phyloP scores from a whole-genome alignment of 306 rosid species.

The Vigna nakashimae region DNA sequence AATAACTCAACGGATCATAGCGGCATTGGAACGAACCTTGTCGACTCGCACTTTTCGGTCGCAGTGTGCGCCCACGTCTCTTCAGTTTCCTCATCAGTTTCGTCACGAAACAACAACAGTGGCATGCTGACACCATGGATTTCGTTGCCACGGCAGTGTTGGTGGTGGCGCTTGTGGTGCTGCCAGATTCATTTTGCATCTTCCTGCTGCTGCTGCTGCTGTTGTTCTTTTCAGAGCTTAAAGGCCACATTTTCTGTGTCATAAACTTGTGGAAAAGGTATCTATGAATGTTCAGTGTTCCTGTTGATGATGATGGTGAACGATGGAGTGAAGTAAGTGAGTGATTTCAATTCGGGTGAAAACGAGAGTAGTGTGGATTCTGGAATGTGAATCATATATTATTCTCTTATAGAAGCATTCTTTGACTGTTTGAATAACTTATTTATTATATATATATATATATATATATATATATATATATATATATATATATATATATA shows the following conservation, averaged over 20 bases:
- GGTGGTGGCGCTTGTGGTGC: background rate
- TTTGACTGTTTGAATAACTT: background rate
- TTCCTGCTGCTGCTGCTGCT: background rate
- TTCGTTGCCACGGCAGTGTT: background rate
- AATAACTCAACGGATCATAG: conserved; percentile 84
- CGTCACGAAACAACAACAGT: conserved; percentile 52
- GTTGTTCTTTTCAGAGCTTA: conserved; percentile 50
- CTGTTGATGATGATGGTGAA: background rate
- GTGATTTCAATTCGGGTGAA: background rate
- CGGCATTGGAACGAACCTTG: conserved; percentile 63
- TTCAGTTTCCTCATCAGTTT: conserved; percentile 70
- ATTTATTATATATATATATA: background rate
- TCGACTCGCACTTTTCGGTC: conserved; percentile 33
- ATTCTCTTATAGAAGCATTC: background rate
- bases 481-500: background rate
- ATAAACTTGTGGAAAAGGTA: background rate
- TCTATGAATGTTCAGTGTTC: background rate
- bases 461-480: background rate
- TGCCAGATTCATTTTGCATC: conserved; percentile 5
- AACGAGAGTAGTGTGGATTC: background rate
- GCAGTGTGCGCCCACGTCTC: conserved; percentile 46
- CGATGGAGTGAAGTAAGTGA: background rate
- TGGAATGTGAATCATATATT: background rate
- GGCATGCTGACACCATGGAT: conserved; percentile 36
- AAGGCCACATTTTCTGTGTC: conserved; percentile 54